These are phyloP conservation scores for Dendryphion nanum DNA, from an alignment of 2,329 filamentous ascomycete species.

Conservation along the genomic window DNA sequence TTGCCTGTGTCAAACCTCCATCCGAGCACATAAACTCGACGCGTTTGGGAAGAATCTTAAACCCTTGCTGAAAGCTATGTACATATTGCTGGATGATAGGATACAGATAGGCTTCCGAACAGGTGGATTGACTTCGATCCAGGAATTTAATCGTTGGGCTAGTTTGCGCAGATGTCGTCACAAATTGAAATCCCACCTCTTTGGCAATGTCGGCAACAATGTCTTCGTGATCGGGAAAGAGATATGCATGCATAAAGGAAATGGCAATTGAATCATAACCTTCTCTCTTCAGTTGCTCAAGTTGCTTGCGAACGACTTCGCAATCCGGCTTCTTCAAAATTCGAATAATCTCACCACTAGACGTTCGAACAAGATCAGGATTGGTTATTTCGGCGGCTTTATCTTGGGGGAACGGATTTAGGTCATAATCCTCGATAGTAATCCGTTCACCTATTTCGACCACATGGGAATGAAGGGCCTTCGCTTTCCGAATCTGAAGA, in stretches of 20 bases:
- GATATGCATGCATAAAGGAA: conserved; percentile 20
- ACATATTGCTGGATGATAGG: neutral
- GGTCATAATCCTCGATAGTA: too few relatives aligned
- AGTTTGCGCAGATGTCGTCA: conserved; percentile 25
- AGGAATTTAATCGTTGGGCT: neutral
- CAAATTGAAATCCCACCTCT: conserved; percentile 26
- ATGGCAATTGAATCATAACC: conserved; percentile 30
- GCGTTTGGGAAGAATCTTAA: neutral
- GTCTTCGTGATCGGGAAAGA: conserved; percentile 30
- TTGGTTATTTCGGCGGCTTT: too few relatives aligned
- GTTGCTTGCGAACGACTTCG: neutral
- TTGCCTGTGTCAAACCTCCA: neutral
- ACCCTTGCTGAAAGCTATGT: neutral
- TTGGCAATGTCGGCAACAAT: conserved; percentile 21
- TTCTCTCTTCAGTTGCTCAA: neutral
- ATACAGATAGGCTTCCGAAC: neutral
- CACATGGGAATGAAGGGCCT: conserved; percentile 17
- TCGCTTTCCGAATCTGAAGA: conserved; percentile 18
- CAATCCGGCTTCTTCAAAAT: neutral
- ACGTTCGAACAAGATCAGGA: neutral
- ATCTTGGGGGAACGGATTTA: neutral
- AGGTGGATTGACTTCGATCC: neutral
- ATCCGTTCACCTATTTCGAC: conserved; percentile 23
- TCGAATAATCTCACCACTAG: neutral
- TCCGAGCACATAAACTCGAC: neutral